Percentiles rank a stretch among this genome's conserved stretches.
These are phyloP conservation scores for Hypoxylon fragiforme DNA, from an alignment of 495 filamentous ascomycete species.

Conservation along the genomic window DNA sequence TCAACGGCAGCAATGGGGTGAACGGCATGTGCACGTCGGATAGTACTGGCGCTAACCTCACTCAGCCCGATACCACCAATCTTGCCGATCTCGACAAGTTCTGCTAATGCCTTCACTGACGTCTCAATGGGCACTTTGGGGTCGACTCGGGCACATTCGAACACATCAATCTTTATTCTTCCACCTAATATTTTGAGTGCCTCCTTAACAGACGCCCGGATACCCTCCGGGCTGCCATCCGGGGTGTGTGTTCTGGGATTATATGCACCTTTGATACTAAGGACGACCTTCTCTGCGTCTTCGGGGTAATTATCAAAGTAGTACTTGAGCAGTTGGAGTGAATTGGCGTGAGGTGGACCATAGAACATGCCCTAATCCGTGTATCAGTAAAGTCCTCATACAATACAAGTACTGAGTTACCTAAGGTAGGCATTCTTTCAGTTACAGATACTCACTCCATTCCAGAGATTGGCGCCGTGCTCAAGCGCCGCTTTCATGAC, in stretches of 20 bases:
- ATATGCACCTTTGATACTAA: slow-evolving; percentile 62
- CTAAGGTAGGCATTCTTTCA: background rate
- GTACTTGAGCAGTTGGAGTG: slow-evolving; percentile 56
- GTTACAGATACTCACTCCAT: slow-evolving; percentile 48
- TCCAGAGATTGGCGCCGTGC: slow-evolving; percentile 67
- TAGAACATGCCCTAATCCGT: slow-evolving; percentile 48
- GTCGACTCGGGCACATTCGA: slow-evolving; percentile 71
- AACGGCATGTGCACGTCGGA: slow-evolving; percentile 41
- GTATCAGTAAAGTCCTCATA: slow-evolving; percentile 10
- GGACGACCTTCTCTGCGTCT: slow-evolving; percentile 59
- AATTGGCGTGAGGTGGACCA: slow-evolving; percentile 46
- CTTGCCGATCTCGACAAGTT: slow-evolving; percentile 60
- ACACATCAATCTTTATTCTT: slow-evolving; percentile 73
- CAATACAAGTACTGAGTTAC: too few species aligned
- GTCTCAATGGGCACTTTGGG: slow-evolving; percentile 49
- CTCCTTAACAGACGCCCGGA: slow-evolving; percentile 67
- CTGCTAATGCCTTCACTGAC: slow-evolving; percentile 11
- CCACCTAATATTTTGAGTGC: slow-evolving; percentile 61
- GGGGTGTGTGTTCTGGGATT: background rate
- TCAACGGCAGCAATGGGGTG: slow-evolving; percentile 45
- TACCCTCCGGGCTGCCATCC: slow-evolving; percentile 57
- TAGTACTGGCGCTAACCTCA: slow-evolving; percentile 36
- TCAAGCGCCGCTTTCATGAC: slow-evolving; percentile 62
- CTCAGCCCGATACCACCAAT: slow-evolving; percentile 57
- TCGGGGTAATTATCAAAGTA: slow-evolving; percentile 63